Conservation (phyloP, 2,329 filamentous ascomycete genomes). For the Lachnellula willkommii region DNA sequence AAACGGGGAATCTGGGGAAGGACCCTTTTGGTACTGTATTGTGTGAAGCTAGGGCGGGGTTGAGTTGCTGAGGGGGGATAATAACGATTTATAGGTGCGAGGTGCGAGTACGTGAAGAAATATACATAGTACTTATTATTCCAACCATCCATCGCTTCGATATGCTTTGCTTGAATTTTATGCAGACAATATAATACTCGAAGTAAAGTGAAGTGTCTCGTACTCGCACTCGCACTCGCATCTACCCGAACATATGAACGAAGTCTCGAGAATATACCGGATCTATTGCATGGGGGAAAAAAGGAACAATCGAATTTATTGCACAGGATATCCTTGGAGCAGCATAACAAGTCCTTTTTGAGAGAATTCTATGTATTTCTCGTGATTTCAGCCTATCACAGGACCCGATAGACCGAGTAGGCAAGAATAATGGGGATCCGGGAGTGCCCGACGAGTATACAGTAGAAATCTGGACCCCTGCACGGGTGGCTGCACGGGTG, state of each 20-base stretch:
- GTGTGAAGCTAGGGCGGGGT: neutral
- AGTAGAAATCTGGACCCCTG: neutral
- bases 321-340: too few species aligned
- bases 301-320: neutral
- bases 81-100: neutral
- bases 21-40: neutral
- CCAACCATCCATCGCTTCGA: too few species aligned
- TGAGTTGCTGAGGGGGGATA: neutral
- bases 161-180: neutral
- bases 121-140: too few species aligned
- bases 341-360: neutral
- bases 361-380: neutral
- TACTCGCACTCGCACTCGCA: neutral
- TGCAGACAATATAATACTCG: neutral
- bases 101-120: too few species aligned
- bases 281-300: neutral
- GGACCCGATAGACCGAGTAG: neutral
- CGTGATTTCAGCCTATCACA: neutral
- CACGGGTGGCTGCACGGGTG: too few species aligned
- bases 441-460: neutral
- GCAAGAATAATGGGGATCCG: neutral
- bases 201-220: neutral
- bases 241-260: neutral
- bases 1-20: neutral
- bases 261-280: conserved; percentile 10